phyloP scores from a whole-genome alignment of 2,329 filamentous ascomycete species.

The Exophiala sideris region DNA sequence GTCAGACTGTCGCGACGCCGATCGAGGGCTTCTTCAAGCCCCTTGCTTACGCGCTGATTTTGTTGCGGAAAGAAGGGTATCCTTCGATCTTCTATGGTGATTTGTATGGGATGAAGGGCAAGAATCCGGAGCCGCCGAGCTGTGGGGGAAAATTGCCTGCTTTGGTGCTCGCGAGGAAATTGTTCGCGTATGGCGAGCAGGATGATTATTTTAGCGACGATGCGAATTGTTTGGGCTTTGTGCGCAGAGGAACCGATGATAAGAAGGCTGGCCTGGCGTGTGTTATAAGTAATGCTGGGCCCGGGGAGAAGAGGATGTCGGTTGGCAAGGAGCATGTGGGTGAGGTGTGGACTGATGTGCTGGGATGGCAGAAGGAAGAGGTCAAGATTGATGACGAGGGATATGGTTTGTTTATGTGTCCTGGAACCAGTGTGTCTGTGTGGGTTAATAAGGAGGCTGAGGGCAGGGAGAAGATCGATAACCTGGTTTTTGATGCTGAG shows the following conservation, averaged over 20 bases:
- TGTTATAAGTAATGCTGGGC: constrained; percentile 52
- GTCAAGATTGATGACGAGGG: constrained; percentile 59
- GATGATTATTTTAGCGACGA: constrained; percentile 60
- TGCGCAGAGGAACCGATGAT: constrained; percentile 42
- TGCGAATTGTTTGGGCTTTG: constrained; percentile 59
- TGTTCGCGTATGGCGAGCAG: constrained; percentile 66
- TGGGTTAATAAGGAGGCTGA: constrained; percentile 59
- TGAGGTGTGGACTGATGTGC: constrained; percentile 62
- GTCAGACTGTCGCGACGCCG: constrained; percentile 45
- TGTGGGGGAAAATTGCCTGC: constrained; percentile 56
- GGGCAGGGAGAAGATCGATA: constrained; percentile 46
- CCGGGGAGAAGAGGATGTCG: constrained; percentile 55
- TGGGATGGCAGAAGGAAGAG: constrained; percentile 52
- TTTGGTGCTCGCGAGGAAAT: constrained; percentile 59
- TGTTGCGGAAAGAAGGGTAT: constrained; percentile 59
- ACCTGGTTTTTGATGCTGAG: constrained; percentile 38
- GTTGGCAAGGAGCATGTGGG: constrained; percentile 58
- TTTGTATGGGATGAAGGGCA: constrained; percentile 60
- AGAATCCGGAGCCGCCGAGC: constrained; percentile 51
- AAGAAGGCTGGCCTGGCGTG: constrained; percentile 50
- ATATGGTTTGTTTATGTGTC: constrained; percentile 56
- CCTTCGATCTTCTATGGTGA: constrained; percentile 71
- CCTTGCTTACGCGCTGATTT: constrained; percentile 67
- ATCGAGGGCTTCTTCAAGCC: constrained; percentile 67
- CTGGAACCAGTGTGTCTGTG: constrained; percentile 54